phyloP scores from a whole-genome alignment of 768 basidiomycete genomes.

The Pleurotus salmoneostramineus region DNA sequence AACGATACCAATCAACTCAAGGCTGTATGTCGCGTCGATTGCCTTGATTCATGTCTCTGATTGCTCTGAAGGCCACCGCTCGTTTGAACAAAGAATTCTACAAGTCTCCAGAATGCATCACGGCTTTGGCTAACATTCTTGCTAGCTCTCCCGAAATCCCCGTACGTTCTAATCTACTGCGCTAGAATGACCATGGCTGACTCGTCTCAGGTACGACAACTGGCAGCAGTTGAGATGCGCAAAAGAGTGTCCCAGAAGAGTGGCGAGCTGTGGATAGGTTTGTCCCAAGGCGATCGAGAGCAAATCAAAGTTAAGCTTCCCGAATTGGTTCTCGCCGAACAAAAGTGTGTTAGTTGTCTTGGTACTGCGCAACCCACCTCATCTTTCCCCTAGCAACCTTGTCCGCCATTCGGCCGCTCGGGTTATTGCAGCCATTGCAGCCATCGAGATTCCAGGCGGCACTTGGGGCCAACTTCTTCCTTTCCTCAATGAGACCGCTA shows the following conservation, averaged over 20 bases:
- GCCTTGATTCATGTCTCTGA: conserved; percentile 10
- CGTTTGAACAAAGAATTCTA: conserved; percentile 91
- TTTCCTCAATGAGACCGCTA: conserved; percentile 77
- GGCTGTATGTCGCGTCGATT: conserved; percentile 53
- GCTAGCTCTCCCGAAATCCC: conserved; percentile 79
- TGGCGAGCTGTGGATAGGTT: conserved; percentile 76
- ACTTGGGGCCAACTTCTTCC: conserved; percentile 88
- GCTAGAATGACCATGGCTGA: conserved; percentile 5
- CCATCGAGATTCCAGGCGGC: conserved; percentile 75
- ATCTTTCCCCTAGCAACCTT: conserved; percentile 53
- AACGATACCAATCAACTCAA: conserved; percentile 90
- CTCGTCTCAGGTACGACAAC: conserved; percentile 78
- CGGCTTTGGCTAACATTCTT: conserved; percentile 84
- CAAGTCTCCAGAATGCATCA: conserved; percentile 86
- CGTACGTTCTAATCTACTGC: conserved; percentile 44
- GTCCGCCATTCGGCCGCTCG: conserved; percentile 93
- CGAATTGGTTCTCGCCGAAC: conserved; percentile 71
- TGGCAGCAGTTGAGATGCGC: conserved; percentile 93
- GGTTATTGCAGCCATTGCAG: conserved; percentile 89
- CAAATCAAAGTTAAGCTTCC: conserved; percentile 86
- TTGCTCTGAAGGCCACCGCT: conserved; percentile 70
- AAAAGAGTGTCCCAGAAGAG: conserved; percentile 85
- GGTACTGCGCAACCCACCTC: neutral
- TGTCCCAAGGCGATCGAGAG: conserved; percentile 63
- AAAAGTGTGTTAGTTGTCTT: conserved; percentile 49